These are phyloP conservation scores for Ambispora gerdemannii DNA, from an alignment of 192 early-diverging fungal species.

Conservation along the genomic window DNA sequence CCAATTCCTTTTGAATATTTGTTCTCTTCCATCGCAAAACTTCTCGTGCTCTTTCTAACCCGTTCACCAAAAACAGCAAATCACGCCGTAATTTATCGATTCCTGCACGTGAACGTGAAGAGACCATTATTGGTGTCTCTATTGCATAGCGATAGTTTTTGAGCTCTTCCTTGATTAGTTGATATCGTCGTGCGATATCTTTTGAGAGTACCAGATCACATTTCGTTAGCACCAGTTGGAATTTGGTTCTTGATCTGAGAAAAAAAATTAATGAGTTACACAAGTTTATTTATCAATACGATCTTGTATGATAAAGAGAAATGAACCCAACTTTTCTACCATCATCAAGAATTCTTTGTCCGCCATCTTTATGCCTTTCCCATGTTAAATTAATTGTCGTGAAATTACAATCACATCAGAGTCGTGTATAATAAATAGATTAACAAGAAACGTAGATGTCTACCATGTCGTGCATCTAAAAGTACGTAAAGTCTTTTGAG, in stretches of 20 bases:
- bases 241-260: slow-evolving; percentile 39
- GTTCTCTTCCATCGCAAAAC: neutral
- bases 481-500: slow-evolving; percentile 67
- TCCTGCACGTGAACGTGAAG: slow-evolving; percentile 53
- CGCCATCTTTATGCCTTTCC: slow-evolving; percentile 47
- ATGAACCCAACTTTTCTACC: slow-evolving; percentile 43
- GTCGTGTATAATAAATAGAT: neutral
- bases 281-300: neutral
- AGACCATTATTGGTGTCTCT: slow-evolving; percentile 59
- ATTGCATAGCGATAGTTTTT: slow-evolving; percentile 37
- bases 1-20: neutral
- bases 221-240: slow-evolving; percentile 66
- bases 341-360: slow-evolving; percentile 53
- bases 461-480: slow-evolving; percentile 73
- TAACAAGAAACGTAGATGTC: neutral
- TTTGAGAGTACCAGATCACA: slow-evolving; percentile 65
- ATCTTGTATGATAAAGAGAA: neutral
- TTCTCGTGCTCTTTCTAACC: slow-evolving; percentile 20
- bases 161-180: slow-evolving; percentile 47
- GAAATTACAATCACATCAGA: no score
- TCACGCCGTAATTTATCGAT: slow-evolving; percentile 71
- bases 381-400: slow-evolving; percentile 5
- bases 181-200: slow-evolving; percentile 60
- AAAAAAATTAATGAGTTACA: neutral
- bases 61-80: slow-evolving; percentile 53